Conservation (phyloP, 768 basidiomycete species). For the Phylloporus sp. region DNA sequence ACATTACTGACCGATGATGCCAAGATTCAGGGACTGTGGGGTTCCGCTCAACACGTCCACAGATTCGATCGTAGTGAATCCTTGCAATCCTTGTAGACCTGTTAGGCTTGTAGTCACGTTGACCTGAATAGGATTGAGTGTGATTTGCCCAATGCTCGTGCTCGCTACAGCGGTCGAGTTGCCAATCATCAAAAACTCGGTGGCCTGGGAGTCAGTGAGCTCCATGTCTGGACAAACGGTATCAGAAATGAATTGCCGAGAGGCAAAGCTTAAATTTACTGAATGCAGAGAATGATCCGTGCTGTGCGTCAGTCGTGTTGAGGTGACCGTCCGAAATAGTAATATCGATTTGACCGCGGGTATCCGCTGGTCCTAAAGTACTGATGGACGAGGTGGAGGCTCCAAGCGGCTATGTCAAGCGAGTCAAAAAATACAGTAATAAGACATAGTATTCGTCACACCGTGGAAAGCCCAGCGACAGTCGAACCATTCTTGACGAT, state of each 20-base stretch:
- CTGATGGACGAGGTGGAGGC: constrained; percentile 59
- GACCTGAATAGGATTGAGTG: constrained; percentile 68
- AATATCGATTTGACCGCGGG: constrained; percentile 62
- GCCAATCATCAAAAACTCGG: constrained; percentile 56
- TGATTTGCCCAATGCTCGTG: constrained; percentile 60
- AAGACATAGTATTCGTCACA: constrained; percentile 17
- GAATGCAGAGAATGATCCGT: constrained; percentile 53
- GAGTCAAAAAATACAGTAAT: background rate
- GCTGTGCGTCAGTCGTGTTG: constrained; percentile 43
- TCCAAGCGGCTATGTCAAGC: constrained; percentile 46
- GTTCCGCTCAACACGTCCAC: constrained; percentile 71
- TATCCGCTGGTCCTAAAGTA: constrained; percentile 50
- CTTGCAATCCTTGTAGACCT: constrained; percentile 60
- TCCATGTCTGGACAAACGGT: constrained; percentile 42
- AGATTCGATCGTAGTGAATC: constrained; percentile 47
- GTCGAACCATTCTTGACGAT: constrained; percentile 49
- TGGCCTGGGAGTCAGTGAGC: constrained; percentile 46
- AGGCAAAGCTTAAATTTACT: constrained; percentile 38
- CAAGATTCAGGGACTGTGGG: constrained; percentile 51
- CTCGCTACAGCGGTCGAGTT: constrained; percentile 57
- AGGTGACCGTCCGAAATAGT: constrained; percentile 53
- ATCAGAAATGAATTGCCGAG: background rate
- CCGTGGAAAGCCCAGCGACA: constrained; percentile 60
- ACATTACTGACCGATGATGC: constrained; percentile 47
- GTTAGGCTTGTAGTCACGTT: constrained; percentile 59